These are phyloP conservation scores for Xylariaceae sp. DNA, from an alignment of 2,329 filamentous ascomycete genomes.

Conservation along the genomic window DNA sequence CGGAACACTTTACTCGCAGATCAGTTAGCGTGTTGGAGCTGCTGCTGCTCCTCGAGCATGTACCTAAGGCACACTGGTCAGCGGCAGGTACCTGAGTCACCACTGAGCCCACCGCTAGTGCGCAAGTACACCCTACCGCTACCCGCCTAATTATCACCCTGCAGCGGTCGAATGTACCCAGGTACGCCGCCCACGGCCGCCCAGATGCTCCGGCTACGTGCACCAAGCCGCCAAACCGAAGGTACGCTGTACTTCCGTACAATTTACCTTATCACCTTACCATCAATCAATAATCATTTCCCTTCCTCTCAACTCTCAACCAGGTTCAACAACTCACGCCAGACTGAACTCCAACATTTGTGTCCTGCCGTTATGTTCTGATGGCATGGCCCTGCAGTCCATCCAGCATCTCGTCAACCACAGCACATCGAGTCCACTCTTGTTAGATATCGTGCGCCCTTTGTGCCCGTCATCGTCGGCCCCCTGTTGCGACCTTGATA, in stretches of 20 bases:
- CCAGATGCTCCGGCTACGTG: too few relatives aligned
- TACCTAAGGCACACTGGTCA: background rate
- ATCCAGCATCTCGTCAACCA: slow-evolving; percentile 1
- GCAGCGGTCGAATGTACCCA: background rate
- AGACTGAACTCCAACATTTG: background rate
- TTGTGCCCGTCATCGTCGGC: slow-evolving; percentile 5
- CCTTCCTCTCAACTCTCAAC: slow-evolving; percentile 3
- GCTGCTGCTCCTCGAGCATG: background rate
- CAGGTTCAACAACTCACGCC: slow-evolving; percentile 3
- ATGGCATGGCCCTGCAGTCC: slow-evolving; percentile 14
- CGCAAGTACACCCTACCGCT: background rate
- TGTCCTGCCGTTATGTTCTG: slow-evolving; percentile 1
- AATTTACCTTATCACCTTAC: slow-evolving; percentile 8
- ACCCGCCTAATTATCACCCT: background rate
- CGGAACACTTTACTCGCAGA: background rate
- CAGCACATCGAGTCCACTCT: slow-evolving; percentile 12
- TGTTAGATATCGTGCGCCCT: slow-evolving; percentile 5
- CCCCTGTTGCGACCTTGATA: slow-evolving; percentile 8
- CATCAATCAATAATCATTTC: slow-evolving; percentile 11
- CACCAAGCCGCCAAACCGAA: background rate
- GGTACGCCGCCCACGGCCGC: background rate
- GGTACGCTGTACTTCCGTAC: background rate
- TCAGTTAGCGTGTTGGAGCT: background rate
- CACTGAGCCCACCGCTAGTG: background rate
- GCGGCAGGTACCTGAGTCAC: background rate